Percentiles rank a stretch among this genome's conserved stretches.
phyloP scores from a whole-genome alignment of 768 basidiomycete species.

The Vishniacozyma victoriae region DNA sequence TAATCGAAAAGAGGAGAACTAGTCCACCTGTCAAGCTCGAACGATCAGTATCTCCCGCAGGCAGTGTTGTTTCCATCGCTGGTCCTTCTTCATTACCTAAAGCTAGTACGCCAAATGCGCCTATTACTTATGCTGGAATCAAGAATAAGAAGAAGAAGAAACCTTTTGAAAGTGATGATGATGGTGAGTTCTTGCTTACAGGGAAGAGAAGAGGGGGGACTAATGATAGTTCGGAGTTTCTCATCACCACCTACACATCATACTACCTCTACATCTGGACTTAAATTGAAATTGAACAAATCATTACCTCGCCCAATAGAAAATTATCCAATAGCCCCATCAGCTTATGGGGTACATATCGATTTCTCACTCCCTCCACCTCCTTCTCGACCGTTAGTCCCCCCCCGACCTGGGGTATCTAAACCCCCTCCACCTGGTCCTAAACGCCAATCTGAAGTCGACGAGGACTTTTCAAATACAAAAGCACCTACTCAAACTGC shows the following conservation, averaged over 20 bases:
- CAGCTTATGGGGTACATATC: conserved; percentile 8
- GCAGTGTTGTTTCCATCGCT: too few relatives aligned
- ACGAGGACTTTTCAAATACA: conserved; percentile 78
- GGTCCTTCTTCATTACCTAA: too few relatives aligned
- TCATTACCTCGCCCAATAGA: conserved; percentile 14
- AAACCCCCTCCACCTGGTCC: conserved; percentile 45
- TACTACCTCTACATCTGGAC: conserved; percentile 26
- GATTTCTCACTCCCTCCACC: conserved; percentile 37
- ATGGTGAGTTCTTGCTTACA: conserved; percentile 16
- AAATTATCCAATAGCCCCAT: conserved; percentile 22
- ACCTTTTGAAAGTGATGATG: conserved; percentile 38
- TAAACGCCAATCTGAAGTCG: conserved; percentile 63
- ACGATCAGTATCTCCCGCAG: conserved; percentile 23
- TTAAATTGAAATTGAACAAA: conserved; percentile 31
- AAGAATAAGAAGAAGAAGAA: conserved; percentile 38
- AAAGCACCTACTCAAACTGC: conserved; percentile 60
- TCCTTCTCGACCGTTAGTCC: conserved; percentile 30
- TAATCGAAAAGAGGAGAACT: too few relatives aligned
- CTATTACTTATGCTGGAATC: conserved; percentile 21
- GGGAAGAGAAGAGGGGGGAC: too few relatives aligned
- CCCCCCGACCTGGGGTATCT: conserved; percentile 38
- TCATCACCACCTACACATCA: conserved; percentile 17
- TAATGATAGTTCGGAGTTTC: conserved; percentile 19
- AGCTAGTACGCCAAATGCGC: too few relatives aligned
- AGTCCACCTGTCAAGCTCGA: conserved; percentile 1